Conservation (phyloP, 208 protist species). For the Leishmania amazonensis region DNA sequence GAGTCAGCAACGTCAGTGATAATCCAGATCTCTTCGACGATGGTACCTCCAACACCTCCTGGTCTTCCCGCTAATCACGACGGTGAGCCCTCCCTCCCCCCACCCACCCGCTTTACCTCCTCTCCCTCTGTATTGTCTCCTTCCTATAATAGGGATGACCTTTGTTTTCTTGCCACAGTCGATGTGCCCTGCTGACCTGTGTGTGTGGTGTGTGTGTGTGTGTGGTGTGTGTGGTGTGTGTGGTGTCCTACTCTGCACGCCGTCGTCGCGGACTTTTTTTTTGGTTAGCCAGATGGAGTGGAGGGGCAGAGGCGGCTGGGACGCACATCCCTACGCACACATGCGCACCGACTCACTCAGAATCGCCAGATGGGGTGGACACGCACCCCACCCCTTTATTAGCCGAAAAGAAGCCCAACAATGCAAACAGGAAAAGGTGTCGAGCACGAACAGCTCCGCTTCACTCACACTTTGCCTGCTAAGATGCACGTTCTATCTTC, state of each 20-base stretch:
- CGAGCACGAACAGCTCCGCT: too few relatives aligned
- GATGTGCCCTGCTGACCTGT: background rate
- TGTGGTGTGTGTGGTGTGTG: background rate
- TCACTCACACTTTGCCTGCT: too few relatives aligned
- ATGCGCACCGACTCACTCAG: background rate
- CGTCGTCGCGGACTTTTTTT: background rate
- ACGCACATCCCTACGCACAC: background rate
- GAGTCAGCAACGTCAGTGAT: conserved; percentile 3
- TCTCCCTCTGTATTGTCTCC: too few relatives aligned
- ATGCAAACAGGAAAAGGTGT: too few relatives aligned
- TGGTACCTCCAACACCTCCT: background rate
- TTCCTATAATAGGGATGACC: background rate
- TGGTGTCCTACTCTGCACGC: background rate
- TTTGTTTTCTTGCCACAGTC: background rate
- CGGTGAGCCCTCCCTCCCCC: background rate
- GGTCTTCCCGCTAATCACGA: background rate
- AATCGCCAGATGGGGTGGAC: background rate
- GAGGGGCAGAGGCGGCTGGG: background rate
- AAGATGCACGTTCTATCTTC: too few relatives aligned
- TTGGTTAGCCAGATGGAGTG: background rate
- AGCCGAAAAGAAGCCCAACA: too few relatives aligned
- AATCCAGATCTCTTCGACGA: conserved; percentile 1
- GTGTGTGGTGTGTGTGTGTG: background rate
- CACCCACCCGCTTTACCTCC: background rate
- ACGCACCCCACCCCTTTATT: background rate